Conservation (phyloP, 257 asterid genomes). For the Solanum pinnatisectum region DNA sequence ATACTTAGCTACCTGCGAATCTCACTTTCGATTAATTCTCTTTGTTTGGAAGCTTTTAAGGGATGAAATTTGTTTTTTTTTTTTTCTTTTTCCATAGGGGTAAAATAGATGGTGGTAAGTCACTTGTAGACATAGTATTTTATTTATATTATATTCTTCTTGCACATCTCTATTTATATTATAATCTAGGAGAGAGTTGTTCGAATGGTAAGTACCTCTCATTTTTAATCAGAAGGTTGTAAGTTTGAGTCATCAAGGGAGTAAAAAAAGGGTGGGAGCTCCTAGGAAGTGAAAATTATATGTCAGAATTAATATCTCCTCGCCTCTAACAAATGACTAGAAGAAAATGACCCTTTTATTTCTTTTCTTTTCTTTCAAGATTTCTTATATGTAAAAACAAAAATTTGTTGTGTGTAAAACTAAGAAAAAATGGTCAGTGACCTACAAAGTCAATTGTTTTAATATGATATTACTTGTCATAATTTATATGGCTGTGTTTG, state of each 20-base stretch:
- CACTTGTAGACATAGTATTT: conserved; percentile 23
- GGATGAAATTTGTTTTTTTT: conserved; percentile 10
- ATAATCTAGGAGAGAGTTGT: no score
- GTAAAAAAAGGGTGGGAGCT: background rate
- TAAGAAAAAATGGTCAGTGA: no score
- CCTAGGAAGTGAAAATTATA: background rate
- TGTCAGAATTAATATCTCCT: background rate
- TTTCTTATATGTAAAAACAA: no score
- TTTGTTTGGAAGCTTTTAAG: conserved; percentile 72
- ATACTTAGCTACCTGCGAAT: conserved; percentile 23
- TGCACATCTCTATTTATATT: background rate
- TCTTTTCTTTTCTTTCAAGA: no score
- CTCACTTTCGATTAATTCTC: conserved; percentile 75
- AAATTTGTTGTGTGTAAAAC: no score
- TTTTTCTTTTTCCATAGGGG: conserved; percentile 18
- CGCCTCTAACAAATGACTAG: background rate
- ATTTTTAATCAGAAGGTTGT: rapidly evolving
- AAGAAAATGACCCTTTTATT: no score
- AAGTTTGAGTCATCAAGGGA: background rate
- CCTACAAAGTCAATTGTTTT: no score
- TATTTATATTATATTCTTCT: conserved; percentile 7
- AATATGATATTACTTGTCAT: background rate
- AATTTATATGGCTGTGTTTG: background rate
- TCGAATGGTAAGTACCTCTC: background rate
- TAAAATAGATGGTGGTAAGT: conserved; percentile 53